Evolutionary conservation across 2,329 filamentous ascomycete species (phyloP), one percentile per base, ranked within the genome.

Genomic region (Diaporthe batatas): DNA sequence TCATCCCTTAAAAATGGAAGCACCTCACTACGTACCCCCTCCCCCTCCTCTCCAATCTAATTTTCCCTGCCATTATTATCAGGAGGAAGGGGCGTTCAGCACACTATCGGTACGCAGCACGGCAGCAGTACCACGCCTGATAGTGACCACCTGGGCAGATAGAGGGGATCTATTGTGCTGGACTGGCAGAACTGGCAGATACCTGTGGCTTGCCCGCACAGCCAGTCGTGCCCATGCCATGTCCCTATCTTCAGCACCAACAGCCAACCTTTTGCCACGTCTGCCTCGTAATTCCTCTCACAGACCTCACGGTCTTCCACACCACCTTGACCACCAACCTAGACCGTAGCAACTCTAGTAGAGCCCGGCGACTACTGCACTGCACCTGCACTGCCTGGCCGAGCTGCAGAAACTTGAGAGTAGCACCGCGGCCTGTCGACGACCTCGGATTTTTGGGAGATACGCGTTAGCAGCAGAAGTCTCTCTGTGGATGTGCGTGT

Each of bases 1-100:
- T 67, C 62, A 67, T 67, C 62, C 62, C 62, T 67, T 67, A 53
- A 67, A 67, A 67, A 67, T 67, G 62, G 55, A 62, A 51, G 68
- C 57, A 70, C 68, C 54, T 54, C 34, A 44, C 44, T 36, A 29
- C 29, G 29, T 29, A 29, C 36, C 32, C 53, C 55, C 44, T 65
- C 55, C 47, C 57, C 44, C 55, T 51, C 58, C 58, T 53, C 57
- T 29, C 53, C 55, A 59, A 70, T 53, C 55, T 70, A 54, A 70
- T 62, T 70, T 58, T 62, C 68, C 68, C 68, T 70, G 68, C 55
- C 18, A 49, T 51, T 44, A 44, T 44, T 62, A 70, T 44, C 57
- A 62, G 34, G 55, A 70, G 55, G 55, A 57, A 70, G 68, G 68
- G 55, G 68, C 44, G 53, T 25, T 16, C 39, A 58, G 54, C n/a